phyloP scores from a whole-genome alignment of 2,329 filamentous ascomycete genomes.

The Pseudomassariella vexata region DNA sequence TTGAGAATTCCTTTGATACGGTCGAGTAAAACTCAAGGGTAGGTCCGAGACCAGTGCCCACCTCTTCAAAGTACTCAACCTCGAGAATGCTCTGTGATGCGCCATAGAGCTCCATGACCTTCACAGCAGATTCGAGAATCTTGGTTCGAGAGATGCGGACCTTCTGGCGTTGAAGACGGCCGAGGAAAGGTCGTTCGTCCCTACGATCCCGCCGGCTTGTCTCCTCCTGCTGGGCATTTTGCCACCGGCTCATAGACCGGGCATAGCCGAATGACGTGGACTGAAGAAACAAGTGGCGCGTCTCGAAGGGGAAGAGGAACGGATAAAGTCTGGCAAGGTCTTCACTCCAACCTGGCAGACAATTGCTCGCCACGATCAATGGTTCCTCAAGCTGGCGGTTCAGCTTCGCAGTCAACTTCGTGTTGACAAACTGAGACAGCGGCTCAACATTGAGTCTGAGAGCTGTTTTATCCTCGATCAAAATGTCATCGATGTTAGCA shows the following conservation, averaged over 20 bases:
- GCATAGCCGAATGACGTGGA: conserved; percentile 98
- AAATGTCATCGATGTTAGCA: conserved; percentile 84
- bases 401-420: conserved; percentile 94
- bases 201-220: conserved; percentile 77
- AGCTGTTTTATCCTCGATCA: conserved; percentile 69
- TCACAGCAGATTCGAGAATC: conserved; percentile 92
- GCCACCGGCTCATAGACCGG: conserved; percentile 95
- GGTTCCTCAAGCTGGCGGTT: conserved; percentile 96
- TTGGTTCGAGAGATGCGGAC: conserved; percentile 94
- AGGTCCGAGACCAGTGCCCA: conserved; percentile 90
- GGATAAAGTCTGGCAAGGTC: conserved; percentile 90
- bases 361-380: conserved; percentile 93
- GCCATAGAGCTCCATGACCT: conserved; percentile 98
- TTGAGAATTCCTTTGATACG: conserved; percentile 93
- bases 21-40: conserved; percentile 98
- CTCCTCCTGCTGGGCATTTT: conserved; percentile 78
- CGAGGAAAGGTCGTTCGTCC: conserved; percentile 87
- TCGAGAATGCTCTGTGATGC: conserved; percentile 94
- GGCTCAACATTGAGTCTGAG: conserved; percentile 74
- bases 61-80: conserved; percentile 98
- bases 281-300: conserved; percentile 90
- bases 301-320: conserved; percentile 97
- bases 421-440: conserved; percentile 93
- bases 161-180: conserved; percentile 89
- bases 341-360: conserved; percentile 91